Conservation (phyloP, 768 basidiomycete species). For the Russula virescens region DNA sequence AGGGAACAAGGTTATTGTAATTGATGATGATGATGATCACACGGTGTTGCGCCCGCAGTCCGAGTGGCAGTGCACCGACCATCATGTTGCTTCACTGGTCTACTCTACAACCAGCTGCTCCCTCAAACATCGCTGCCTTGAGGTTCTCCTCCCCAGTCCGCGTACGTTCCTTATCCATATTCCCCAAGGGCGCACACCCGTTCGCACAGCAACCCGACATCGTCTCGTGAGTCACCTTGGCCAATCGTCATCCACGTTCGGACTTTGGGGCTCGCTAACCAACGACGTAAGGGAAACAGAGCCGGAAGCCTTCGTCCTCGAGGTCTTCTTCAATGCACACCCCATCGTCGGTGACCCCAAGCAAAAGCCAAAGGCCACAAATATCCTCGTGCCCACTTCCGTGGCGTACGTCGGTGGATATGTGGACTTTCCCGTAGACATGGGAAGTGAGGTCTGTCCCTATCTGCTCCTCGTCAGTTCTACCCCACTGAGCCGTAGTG, state of each 20-base stretch:
- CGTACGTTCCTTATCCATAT: slow-evolving; percentile 62
- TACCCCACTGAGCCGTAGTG: slow-evolving; percentile 7
- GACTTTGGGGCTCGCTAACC: not conserved
- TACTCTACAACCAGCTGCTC: slow-evolving; percentile 51
- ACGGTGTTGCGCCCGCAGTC: too few species aligned
- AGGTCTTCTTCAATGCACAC: slow-evolving; percentile 71
- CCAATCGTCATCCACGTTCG: not conserved
- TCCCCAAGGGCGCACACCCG: slow-evolving; percentile 58
- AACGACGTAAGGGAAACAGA: slow-evolving; percentile 49
- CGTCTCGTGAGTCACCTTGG: slow-evolving; percentile 46
- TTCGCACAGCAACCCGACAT: slow-evolving; percentile 57
- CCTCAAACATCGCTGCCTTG: slow-evolving; percentile 57
- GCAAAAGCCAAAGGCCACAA: slow-evolving; percentile 58
- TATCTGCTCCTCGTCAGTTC: not conserved
- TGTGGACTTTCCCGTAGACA: slow-evolving; percentile 60
- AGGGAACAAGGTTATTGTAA: too few species aligned
- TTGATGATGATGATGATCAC: too few species aligned
- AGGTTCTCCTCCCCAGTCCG: slow-evolving; percentile 65
- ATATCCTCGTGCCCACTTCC: slow-evolving; percentile 65
- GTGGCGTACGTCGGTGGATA: slow-evolving; percentile 68
- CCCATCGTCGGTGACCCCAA: slow-evolving; percentile 42
- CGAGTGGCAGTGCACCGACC: not conserved
- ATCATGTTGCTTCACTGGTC: slow-evolving; percentile 53
- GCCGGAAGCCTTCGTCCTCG: slow-evolving; percentile 66
- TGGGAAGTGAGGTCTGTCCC: slow-evolving; percentile 57